These are phyloP conservation scores for Austroboletus niveus DNA, from an alignment of 1,284 basidiomycete species.

Conservation along the genomic window DNA sequence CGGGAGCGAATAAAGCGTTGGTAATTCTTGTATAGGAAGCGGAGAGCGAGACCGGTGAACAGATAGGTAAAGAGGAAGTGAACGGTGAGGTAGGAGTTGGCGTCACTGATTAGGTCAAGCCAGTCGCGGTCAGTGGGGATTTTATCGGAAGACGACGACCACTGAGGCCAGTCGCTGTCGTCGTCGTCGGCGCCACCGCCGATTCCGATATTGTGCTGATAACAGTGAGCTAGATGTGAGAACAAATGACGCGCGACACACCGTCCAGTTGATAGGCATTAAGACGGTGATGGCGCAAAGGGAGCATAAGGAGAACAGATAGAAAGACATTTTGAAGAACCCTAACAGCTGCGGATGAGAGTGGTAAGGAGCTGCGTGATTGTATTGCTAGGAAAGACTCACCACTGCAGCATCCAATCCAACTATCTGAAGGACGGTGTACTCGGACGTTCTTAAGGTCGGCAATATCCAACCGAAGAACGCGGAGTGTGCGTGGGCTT, in stretches of 20 bases:
- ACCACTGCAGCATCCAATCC: slow-evolving; percentile 95
- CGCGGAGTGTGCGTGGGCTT: slow-evolving; percentile 77
- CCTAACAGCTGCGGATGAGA: slow-evolving; percentile 71
- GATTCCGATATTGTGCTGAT: slow-evolving; percentile 70
- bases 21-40: slow-evolving; percentile 88
- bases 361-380: background rate
- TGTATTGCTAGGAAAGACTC: slow-evolving; percentile 23
- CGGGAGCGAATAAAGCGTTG: slow-evolving; percentile 87
- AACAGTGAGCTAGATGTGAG: slow-evolving; percentile 23
- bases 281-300: slow-evolving; percentile 76
- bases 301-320: slow-evolving; percentile 85
- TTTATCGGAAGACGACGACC: slow-evolving; percentile 26
- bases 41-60: slow-evolving; percentile 84
- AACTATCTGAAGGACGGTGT: slow-evolving; percentile 93
- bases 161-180: slow-evolving; percentile 47
- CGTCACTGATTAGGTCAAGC: slow-evolving; percentile 84
- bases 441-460: slow-evolving; percentile 87
- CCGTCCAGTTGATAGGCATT: slow-evolving; percentile 89
- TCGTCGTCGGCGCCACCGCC: slow-evolving; percentile 59
- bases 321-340: slow-evolving; percentile 95
- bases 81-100: slow-evolving; percentile 80
- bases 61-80: slow-evolving; percentile 94
- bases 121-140: slow-evolving; percentile 53
- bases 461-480: slow-evolving; percentile 97
- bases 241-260: slow-evolving; percentile 34